Base-by-base conservation (phyloP, 352 stramenopile species). In the Elongisporangium prolatum region DNA sequence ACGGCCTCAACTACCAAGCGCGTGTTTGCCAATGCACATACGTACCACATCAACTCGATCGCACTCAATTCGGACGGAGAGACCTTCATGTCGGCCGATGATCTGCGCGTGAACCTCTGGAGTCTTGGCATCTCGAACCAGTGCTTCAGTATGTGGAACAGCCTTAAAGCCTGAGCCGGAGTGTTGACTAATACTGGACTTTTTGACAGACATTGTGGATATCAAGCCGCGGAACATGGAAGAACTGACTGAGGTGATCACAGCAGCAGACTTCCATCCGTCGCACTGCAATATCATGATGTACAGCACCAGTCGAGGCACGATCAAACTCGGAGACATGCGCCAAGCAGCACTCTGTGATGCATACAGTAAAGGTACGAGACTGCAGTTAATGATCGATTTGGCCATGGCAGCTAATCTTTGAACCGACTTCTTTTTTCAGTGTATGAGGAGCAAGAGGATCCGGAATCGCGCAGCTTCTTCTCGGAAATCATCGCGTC, bases 221-320 rank as follows among this genome's bases (percentile, higher is more conserved):
- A 97, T 98, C 59, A 99, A 99, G 72, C 96, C 96, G 18, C 77
- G 76, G 24, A 97, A 97, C 65, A 99, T 99, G 96, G 95, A 98
- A 51, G 95, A 98, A 57, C 86, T 99, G 9, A 97, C 88, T 0
- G 96, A 99, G 64, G 96, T 99, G 22, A 98, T 99, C 66, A 98
- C 96, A 44, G 77, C 88, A 9, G 87, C 92, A 9, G 78, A 96
- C 51, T 98, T 98, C 56, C 96, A 99, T 65, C 96, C 96, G 40
- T 88, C 74, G 49, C 79, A 98, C 48, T 97, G 90, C 68, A 96
- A 96, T 66, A 86, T 97, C 44, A 97, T 98, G 75, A 94, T 98
- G 81, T 98, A 98, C 74, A 96, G 84, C 64, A 98, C 86, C 17
- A 98, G 89, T 69, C 75, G 89, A 20, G 96, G 96, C 13, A 73